Evolutionary conservation across 805 yeast genomes (phyloP), one percentile per base, ranked within the genome.

Genomic region (Blastobotrys robertii): DNA sequence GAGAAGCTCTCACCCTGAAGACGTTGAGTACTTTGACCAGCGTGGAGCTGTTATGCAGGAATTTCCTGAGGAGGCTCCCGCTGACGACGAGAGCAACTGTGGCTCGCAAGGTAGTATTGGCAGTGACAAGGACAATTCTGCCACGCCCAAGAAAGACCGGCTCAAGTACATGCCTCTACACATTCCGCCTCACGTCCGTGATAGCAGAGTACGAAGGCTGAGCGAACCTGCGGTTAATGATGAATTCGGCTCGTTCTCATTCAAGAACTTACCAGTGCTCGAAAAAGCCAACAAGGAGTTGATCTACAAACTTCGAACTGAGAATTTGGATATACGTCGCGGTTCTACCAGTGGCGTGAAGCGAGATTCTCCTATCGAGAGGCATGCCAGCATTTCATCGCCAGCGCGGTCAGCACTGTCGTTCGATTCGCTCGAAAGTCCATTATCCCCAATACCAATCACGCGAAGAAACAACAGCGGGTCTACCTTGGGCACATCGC

Each of bases 251-350:
- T 81, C 92, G 3, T 92, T 92, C 62, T 81, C 84, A 46, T 92
- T 84, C 64, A 72, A 96, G 50, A 92, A 92, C 58, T 65, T 92
- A 48, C 80, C 90, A 3, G 92, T 92, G 4, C 70, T 94, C 44
- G 97, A 92, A 53, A 84, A 83, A 54, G 97, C 95, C 7, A 92
- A 92, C 57, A 86, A 85, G 56, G 97, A 88, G 63, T 88, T 84
- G 10, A 86, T 92, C 49, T 84, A 84, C 55, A 68, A 95, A 49
- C 72, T 92, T 57, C 84, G 87, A 55, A 80, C 72, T 28, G 97
- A 90, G 58, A 94, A 85, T 59, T 51, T 80, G 50, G 84, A 79
- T 19, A 19, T 19, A 4, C 25, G 25, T 19, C 25, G 25, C 4
- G 25, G 25, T 4, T 19, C 25, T 19, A 19, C 25, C 25, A 19